Base-by-base conservation (phyloP, 306 rosid genomes). In the Aeschynomene evenia region DNA sequence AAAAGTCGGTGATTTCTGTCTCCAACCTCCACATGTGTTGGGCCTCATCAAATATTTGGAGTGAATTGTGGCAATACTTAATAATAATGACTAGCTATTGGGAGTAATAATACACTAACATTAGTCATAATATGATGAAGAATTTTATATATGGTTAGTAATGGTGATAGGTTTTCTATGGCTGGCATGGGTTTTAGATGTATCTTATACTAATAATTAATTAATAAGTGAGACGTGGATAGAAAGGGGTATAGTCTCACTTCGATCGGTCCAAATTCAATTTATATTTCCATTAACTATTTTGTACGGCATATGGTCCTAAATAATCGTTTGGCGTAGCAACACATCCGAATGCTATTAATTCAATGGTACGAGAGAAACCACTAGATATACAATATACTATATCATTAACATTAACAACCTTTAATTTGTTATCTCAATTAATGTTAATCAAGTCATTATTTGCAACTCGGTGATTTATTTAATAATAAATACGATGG, bases 1-100 rank as follows among this genome's bases (percentile, higher is more conserved):
- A 19, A 10, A 29, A 51, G 76, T 49, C 61, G 76, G 61, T 59
- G 68, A 18, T 57, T n/a, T 70, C 33, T 14, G 49, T 58, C 57
- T 28, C 66, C 55, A 56, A 42, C 34, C n/a, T 26, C 56, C 18
- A 5, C 66, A 28, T 24, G 46, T 40, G 39, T 55, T 70, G 10
- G 45, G 9, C 8, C n/a, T 11, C n/a, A n/a, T 55, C 56, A 7
- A 12, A 6, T 5, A 39, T 39, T 34, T 22, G 4, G 16, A 4
- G 23, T 39, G n/a, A n/a, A n/a, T 39, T 37, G 29, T 10, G 14
- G 46, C 21, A 3, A 0, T 34, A 1, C 34, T 56, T 56, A 28
- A n/a, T n/a, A n/a, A n/a, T n/a, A n/a, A n/a, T n/a, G n/a, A n/a
- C 1, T 6, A 43, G 29, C 13, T 50, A 21, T 20, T 50, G n/a